Evolutionary conservation across 768 basidiomycete genomes (phyloP).

Genomic region (Pholiota molesta): DNA sequence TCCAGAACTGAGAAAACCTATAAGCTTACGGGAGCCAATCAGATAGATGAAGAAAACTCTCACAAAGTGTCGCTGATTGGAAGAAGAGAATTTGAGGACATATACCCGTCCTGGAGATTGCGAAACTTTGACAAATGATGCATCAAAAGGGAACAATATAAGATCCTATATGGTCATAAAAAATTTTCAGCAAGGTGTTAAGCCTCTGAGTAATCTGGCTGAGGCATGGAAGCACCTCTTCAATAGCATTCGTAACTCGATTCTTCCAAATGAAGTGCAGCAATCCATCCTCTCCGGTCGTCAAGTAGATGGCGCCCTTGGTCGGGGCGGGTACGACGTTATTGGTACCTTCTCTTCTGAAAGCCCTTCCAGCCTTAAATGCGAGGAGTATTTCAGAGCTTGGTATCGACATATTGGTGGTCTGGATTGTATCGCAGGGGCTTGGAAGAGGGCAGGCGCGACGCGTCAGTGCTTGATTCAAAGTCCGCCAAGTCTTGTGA

Average conservation of each 20-base stretch:
- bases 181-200: too few species aligned
- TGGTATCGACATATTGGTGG: slow-evolving; percentile 18
- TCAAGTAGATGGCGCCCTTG: slow-evolving; percentile 75
- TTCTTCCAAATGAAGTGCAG: slow-evolving; percentile 85
- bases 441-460: slow-evolving; percentile 27
- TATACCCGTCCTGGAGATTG: slow-evolving; percentile 75
- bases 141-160: slow-evolving; percentile 87
- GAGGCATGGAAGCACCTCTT: slow-evolving; percentile 52
- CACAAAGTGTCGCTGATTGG: slow-evolving; percentile 89
- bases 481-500: slow-evolving; percentile 31
- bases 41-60: slow-evolving; percentile 2
- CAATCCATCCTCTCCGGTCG: slow-evolving; percentile 73
- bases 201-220: not conserved
- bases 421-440: slow-evolving; percentile 10
- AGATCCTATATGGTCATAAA: slow-evolving; percentile 83
- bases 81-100: slow-evolving; percentile 91
- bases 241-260: slow-evolving; percentile 56
- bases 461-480: slow-evolving; percentile 47
- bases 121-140: slow-evolving; percentile 74
- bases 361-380: slow-evolving; percentile 77
- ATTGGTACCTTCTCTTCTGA: slow-evolving; percentile 67
- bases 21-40: slow-evolving; percentile 12
- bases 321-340: slow-evolving; percentile 66
- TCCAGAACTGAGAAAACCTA: slow-evolving; percentile 65
- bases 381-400: slow-evolving; percentile 51